These are phyloP conservation scores for Cystobasidium tubakii DNA, from an alignment of 768 basidiomycete genomes.

Conservation along the genomic window DNA sequence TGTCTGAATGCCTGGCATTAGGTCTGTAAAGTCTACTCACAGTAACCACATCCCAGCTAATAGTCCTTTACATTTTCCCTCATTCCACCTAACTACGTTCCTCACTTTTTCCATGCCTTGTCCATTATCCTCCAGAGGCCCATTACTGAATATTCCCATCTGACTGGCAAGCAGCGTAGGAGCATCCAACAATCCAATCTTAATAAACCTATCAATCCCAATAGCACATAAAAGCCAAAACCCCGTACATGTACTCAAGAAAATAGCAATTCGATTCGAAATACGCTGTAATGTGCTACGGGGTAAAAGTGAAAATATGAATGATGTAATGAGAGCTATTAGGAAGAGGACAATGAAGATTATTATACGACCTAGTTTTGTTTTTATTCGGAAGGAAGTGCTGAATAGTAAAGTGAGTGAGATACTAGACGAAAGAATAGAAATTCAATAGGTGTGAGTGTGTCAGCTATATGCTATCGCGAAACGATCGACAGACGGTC, in stretches of 20 bases:
- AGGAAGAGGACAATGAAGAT: conserved; percentile 12
- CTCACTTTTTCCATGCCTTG: neutral
- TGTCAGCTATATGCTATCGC: too few species aligned
- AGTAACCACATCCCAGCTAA: conserved; percentile 37
- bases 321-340: neutral
- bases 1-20: too few species aligned
- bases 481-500: neutral
- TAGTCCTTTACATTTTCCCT: conserved; percentile 19
- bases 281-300: neutral
- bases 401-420: neutral
- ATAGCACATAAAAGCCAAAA: conserved; percentile 3
- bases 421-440: neutral
- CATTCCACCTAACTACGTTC: conserved; percentile 16
- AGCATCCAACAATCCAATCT: conserved; percentile 20
- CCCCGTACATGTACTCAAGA: conserved; percentile 9
- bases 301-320: neutral
- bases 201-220: conserved; percentile 12
- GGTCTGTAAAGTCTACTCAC: too few species aligned
- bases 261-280: neutral
- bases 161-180: neutral
- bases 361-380: conserved; percentile 17
- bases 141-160: neutral
- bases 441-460: neutral
- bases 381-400: conserved; percentile 17
- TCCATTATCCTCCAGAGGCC: neutral